Base-by-base conservation (phyloP, 202 grass and related monocot species). In the Hordeum pubiflorum region DNA sequence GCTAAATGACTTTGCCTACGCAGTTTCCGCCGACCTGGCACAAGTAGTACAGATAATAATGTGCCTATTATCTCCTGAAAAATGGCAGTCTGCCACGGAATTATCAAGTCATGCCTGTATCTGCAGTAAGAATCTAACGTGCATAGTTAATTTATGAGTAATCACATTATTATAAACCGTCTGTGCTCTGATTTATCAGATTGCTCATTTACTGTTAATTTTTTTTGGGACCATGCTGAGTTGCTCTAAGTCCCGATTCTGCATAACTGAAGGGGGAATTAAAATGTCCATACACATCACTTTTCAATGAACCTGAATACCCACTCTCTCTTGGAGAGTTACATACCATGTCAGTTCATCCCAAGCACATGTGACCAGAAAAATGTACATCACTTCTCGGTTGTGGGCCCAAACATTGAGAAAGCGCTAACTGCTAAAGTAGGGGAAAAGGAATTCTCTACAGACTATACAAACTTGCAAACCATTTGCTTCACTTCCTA, bases 401-500 rank as follows among this genome's bases (percentile, higher is more conserved):
- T 18, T 10, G 0, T 10, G 10, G 29, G 1, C 27, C 58, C 17
- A 67, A 41, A 63, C 23, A 36, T 41, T 74, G 58, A 50, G 17
- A 58, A 56, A 75, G 41, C 37, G 37, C 48, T 60, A 26, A 21
- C 21, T 69, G 22, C 21, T 69, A 21, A 36, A 76, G 26, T 29
- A 2, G 20, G 9, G 20, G 6, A 1, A 18, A 79, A 3, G 12
- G 2, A n/a, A 21, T 39, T 84, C 8, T 23, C 48, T 65, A 63
- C 34, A 63, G 7, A 65, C 36, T 56, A 36, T 44, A 2, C 10
- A 70, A 1, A 58, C 64, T 44, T 46, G 55, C 50, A 20, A 57
- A 74, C 29, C 52, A 52, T 67, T 81, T 75, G 9, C 11, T 36
- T 79, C 7, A 68, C 37, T 74, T 66, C 27, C 60, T 24, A 79